These are phyloP conservation scores for Lathyrus sativus DNA, from an alignment of 306 rosid species.

Conservation along the genomic window DNA sequence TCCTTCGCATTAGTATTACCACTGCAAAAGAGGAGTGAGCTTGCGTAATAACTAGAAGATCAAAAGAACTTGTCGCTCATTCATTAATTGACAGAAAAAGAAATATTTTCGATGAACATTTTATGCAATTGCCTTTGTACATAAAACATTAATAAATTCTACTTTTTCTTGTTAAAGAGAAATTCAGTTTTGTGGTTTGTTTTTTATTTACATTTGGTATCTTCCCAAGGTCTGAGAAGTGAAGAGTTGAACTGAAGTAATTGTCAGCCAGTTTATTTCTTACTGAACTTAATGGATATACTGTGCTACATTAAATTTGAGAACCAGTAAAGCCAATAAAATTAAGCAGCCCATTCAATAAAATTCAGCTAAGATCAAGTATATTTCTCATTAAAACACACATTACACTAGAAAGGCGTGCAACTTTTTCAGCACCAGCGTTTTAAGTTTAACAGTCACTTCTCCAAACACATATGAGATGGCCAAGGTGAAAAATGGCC, in stretches of 20 bases:
- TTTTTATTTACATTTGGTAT: constrained; percentile 13
- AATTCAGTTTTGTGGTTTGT: neutral
- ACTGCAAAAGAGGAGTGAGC: constrained; percentile 16
- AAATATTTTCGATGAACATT: neutral
- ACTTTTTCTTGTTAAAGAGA: neutral
- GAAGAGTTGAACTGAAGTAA: neutral
- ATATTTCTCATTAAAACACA: constrained; percentile 1
- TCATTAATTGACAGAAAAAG: neutral
- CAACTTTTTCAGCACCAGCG: constrained; percentile 1
- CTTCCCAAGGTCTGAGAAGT: neutral
- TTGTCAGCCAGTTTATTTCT: constrained; percentile 7
- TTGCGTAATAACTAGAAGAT: constrained; percentile 13
- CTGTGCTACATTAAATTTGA: neutral
- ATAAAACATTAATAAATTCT: neutral
- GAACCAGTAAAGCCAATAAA: constrained; percentile 1
- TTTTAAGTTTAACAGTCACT: constrained; percentile 9
- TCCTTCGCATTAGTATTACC: constrained; percentile 13
- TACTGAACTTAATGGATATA: neutral
- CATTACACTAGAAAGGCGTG: neutral
- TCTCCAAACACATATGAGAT: constrained; percentile 18
- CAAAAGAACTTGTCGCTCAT: neutral
- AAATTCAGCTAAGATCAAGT: constrained; percentile 9
- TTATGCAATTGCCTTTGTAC: neutral
- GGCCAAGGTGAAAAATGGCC: constrained; percentile 9
- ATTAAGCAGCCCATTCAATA: constrained; percentile 5